Conservation (phyloP, 345 rosid species). For the Salix brachista region DNA sequence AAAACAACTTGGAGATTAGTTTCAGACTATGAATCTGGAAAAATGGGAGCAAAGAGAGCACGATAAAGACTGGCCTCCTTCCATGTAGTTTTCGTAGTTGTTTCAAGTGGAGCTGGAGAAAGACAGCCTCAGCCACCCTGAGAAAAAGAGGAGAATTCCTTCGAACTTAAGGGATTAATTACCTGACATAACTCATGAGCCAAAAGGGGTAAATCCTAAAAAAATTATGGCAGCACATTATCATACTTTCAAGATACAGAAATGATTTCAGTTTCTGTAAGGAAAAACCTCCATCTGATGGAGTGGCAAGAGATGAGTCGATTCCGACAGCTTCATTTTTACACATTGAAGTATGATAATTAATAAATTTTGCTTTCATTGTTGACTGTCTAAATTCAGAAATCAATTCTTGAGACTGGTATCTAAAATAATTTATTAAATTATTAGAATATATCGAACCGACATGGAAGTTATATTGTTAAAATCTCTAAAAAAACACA, state of each 20-base stretch:
- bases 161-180: conserved; percentile 28
- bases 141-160: conserved; percentile 16
- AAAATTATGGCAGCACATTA: not conserved
- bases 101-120: conserved; percentile 75
- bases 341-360: not conserved
- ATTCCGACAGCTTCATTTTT: not conserved
- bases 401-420: too few species aligned
- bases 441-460: too few species aligned
- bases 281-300: not conserved
- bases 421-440: too few species aligned
- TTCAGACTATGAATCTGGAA: conserved; percentile 7
- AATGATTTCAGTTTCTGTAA: not conserved
- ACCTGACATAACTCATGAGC: not conserved
- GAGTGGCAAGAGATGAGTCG: not conserved
- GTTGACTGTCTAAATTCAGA: too few species aligned
- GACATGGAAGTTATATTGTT: too few species aligned
- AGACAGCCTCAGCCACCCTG: conserved; percentile 38
- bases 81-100: conserved; percentile 66
- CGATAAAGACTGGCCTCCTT: conserved; percentile 65
- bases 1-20: not conserved
- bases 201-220: not conserved
- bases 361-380: too few species aligned
- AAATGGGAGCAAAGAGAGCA: conserved; percentile 20
- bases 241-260: not conserved
- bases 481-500: too few species aligned